Evolutionary conservation across 2,329 filamentous ascomycete genomes (phyloP).

Genomic region (Sphaceloma murrayae): DNA sequence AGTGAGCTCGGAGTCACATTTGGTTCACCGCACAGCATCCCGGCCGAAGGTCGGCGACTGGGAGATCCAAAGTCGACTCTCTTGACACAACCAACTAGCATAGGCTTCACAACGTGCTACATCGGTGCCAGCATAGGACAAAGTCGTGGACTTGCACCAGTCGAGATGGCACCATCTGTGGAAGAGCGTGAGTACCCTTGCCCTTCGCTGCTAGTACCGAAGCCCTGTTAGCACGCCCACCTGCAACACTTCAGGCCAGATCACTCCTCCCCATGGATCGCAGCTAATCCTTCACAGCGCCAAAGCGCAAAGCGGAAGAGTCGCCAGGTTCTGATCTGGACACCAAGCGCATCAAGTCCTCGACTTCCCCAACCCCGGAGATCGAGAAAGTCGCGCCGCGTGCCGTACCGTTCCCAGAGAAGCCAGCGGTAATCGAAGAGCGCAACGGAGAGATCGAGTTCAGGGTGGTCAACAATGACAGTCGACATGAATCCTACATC

Average conservation of each 20-base stretch:
- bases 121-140: too few species aligned
- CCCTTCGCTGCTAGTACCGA: too few species aligned
- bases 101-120: neutral
- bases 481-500: constrained; percentile 75
- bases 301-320: constrained; percentile 67
- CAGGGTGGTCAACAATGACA: constrained; percentile 95
- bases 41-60: constrained; percentile 10
- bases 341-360: constrained; percentile 54
- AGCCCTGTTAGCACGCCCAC: too few species aligned
- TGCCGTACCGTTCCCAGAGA: constrained; percentile 76
- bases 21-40: neutral
- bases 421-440: constrained; percentile 89
- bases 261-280: neutral
- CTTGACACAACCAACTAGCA: too few species aligned
- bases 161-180: constrained; percentile 10
- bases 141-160: too few species aligned
- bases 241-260: too few species aligned
- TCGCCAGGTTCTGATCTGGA: constrained; percentile 46
- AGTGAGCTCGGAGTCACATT: neutral
- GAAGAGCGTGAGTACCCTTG: constrained; percentile 7
- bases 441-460: constrained; percentile 92
- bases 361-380: constrained; percentile 31
- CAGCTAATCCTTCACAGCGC: neutral
- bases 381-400: constrained; percentile 25
- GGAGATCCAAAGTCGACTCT: too few species aligned